phyloP scores from a whole-genome alignment of 2,329 filamentous ascomycete genomes.

The Pseudocercospora fijiensis region DNA sequence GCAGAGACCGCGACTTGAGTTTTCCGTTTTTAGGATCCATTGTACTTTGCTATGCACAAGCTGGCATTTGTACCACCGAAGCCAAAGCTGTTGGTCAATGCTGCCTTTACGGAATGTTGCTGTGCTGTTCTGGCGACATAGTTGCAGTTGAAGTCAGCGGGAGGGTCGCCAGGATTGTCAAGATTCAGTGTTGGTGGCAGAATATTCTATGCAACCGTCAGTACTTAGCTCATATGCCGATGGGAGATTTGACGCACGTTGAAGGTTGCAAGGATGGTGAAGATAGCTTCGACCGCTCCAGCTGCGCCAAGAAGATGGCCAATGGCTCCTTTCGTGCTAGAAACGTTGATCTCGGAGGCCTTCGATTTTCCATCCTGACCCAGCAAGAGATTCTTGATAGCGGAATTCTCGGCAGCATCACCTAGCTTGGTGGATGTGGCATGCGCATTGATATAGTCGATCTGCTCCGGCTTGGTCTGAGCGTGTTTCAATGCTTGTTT shows the following conservation, averaged over 20 bases:
- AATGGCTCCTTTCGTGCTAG: constrained; percentile 89
- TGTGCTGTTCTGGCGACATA: constrained; percentile 75
- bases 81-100: constrained; percentile 92
- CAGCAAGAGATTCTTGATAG: constrained; percentile 75
- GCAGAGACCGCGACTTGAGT: not conserved
- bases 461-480: constrained; percentile 62
- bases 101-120: constrained; percentile 67
- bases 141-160: constrained; percentile 73
- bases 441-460: constrained; percentile 95
- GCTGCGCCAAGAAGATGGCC: constrained; percentile 90
- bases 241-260: constrained; percentile 57
- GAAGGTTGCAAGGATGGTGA: constrained; percentile 74
- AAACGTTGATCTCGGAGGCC: constrained; percentile 71
- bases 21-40: not conserved
- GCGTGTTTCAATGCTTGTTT: constrained; percentile 74
- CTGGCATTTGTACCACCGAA: constrained; percentile 96
- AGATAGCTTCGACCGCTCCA: constrained; percentile 85
- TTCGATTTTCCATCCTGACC: constrained; percentile 65
- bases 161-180: constrained; percentile 57
- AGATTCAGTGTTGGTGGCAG: constrained; percentile 89
- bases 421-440: constrained; percentile 85
- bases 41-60: constrained; percentile 66
- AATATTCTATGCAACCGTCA: constrained; percentile 56
- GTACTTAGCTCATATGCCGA: not conserved
- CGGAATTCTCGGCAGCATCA: constrained; percentile 81